Evolutionary conservation across 23 red algal genomes (phyloP).

Genomic region (Gracilaria domingensis): DNA sequence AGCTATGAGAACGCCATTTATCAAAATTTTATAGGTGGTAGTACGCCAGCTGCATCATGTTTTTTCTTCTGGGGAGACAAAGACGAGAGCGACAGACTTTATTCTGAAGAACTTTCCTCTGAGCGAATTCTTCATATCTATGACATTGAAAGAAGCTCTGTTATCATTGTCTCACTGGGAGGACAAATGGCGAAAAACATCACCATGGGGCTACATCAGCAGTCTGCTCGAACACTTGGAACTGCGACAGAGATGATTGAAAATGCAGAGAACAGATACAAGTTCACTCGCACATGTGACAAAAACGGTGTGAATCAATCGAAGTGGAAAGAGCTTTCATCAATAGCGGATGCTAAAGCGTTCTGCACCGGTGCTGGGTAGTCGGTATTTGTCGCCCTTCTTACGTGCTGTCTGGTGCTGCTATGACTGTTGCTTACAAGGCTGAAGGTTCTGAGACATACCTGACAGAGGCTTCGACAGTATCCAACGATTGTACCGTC

Average conservation of each 20-base stretch:
- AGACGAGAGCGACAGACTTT: constrained; percentile 95
- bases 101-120: constrained; percentile 99
- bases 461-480: constrained; percentile 89
- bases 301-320: constrained; percentile 94
- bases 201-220: constrained; percentile 93
- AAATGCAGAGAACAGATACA: constrained; percentile 97
- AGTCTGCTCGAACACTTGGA: constrained; percentile 86
- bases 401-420: constrained; percentile 97
- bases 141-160: constrained; percentile 78
- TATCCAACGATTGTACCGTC: constrained; percentile 92
- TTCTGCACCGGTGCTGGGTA: constrained; percentile 97
- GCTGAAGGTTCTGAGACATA: constrained; percentile 96
- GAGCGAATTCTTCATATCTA: constrained; percentile 97
- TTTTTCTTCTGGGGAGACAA: too few species aligned
- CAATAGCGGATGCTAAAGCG: constrained; percentile 89
- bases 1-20: too few species aligned
- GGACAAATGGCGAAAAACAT: constrained; percentile 99
- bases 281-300: constrained; percentile 96
- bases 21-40: too few species aligned
- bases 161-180: constrained; percentile 98
- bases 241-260: constrained; percentile 99
- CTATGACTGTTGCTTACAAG: constrained; percentile 99
- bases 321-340: constrained; percentile 96
- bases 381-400: constrained; percentile 93
- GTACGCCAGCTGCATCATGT: too few species aligned